Evolutionary conservation across 177 flowering plant genomes (phyloP), one percentile per base, ranked within the genome.

Genomic region (Vitis hybrid): DNA sequence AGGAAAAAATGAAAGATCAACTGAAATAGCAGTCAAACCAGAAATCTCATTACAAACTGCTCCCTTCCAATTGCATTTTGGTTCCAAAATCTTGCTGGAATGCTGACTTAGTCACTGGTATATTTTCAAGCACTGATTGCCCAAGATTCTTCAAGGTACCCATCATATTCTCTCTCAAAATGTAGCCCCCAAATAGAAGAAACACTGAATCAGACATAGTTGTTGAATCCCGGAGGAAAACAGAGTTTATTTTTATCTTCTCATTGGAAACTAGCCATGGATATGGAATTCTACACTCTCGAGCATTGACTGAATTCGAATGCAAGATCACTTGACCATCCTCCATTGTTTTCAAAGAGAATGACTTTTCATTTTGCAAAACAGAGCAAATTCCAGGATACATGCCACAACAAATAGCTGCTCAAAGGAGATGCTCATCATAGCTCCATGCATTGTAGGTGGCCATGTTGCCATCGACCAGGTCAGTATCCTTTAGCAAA

Each of bases 371-470:
- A 80, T 86, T 94, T 67, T 87, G 85, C 91, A 93, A 82, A 70
- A 91, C 84, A 24, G 98, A 92, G 75, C 91, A 87, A 70, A 95
- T 72, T 70, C 98, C 97, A 68, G 98, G 98, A 81, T 88, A 93
- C 55, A 95, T 84, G 52, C 99, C 99, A 78, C 86, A 82, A 81
- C 99, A 95, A 59, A 90, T 83, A 75, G 91, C 78, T 68, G 97
- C 92, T 72, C 90, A 87, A 63, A 90, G 72, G 49, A 95, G 90
- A 80, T n/a, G n/a, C n/a, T n/a, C n/a, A 73, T 91, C 96, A 72
- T 87, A 70, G 73, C 92, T 87, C 97, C 92, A 91, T 18, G 71
- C 72, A 72, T 85, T 87, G 76, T 79, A 78, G 46, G 68, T 74
- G 64, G 81, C 50, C 56, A 76, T 40, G 77, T 81, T 75, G 70